Percentiles rank a stretch among this genome's conserved stretches.
Evolutionary conservation across 2,329 filamentous ascomycete genomes (phyloP).

Genomic region (Xylariaceae sp.): DNA sequence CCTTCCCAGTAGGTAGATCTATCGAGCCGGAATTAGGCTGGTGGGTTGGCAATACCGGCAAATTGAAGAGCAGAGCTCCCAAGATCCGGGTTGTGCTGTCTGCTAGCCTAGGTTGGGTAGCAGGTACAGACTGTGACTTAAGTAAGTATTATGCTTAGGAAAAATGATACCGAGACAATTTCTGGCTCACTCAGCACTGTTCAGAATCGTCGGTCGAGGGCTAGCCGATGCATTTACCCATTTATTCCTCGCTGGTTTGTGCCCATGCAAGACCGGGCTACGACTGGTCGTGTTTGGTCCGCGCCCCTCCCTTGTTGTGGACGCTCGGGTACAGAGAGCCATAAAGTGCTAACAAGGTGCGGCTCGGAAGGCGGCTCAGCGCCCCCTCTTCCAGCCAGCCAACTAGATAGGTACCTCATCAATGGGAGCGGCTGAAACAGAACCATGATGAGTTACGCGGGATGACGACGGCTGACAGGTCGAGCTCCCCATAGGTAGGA

Average conservation of each 20-base stretch:
- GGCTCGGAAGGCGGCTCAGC: conserved; percentile 21
- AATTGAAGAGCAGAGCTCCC: conserved; percentile 9
- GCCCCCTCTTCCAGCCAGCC: conserved; percentile 4
- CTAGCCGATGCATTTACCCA: neutral
- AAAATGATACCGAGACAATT: too few relatives aligned
- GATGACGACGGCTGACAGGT: conserved; percentile 6
- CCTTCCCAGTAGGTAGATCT: neutral
- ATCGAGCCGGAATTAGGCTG: neutral
- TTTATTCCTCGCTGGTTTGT: neutral
- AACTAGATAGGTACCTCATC: conserved; percentile 12
- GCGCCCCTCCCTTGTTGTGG: neutral
- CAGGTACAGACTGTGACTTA: neutral
- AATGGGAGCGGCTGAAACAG: conserved; percentile 17
- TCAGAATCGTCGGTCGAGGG: neutral
- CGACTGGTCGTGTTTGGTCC: neutral
- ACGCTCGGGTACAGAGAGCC: neutral
- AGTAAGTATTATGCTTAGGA: neutral
- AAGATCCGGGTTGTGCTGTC: conserved; percentile 1
- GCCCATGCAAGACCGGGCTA: neutral
- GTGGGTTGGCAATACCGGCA: neutral
- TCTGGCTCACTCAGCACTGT: neutral
- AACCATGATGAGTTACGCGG: conserved; percentile 10
- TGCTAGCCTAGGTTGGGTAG: neutral
- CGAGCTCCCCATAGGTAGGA: neutral
- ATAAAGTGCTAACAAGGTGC: conserved; percentile 20